Percentiles rank a stretch among this genome's conserved stretches.
These are phyloP conservation scores for Tetrahymena borealis DNA, from an alignment of 73 alveolate species.

Conservation along the genomic window DNA sequence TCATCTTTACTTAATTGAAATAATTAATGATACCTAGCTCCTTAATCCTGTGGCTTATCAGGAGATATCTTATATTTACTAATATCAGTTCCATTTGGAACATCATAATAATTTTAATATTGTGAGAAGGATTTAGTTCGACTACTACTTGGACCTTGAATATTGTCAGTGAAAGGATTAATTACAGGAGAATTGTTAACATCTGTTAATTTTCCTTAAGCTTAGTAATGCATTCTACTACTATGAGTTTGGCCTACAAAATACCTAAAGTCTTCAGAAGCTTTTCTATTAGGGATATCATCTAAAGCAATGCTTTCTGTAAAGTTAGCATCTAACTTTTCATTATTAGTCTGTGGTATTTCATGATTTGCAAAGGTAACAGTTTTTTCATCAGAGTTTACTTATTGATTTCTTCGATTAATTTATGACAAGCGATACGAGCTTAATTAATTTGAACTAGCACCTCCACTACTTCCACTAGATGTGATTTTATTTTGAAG, in stretches of 20 bases:
- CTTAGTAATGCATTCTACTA: background rate
- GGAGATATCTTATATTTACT: background rate
- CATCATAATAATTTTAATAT: background rate
- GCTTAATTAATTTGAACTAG: background rate
- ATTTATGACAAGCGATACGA: background rate
- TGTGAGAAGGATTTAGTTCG: background rate
- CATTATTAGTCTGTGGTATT: background rate
- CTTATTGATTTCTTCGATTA: background rate
- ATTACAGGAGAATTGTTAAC: background rate
- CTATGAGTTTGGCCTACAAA: background rate
- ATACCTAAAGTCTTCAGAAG: background rate
- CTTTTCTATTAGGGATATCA: background rate
- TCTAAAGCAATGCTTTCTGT: background rate
- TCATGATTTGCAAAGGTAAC: background rate
- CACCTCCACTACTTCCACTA: background rate
- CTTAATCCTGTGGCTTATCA: background rate
- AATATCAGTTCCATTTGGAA: background rate
- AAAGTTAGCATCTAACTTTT: background rate
- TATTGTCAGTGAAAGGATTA: background rate
- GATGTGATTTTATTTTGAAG: background rate
- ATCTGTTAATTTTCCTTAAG: background rate
- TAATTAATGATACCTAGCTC: no score
- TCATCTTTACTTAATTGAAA: no score
- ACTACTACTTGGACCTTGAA: background rate
- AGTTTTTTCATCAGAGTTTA: background rate